Evolutionary conservation across 345 rosid species (phyloP).

Genomic region (Heritiera littoralis): DNA sequence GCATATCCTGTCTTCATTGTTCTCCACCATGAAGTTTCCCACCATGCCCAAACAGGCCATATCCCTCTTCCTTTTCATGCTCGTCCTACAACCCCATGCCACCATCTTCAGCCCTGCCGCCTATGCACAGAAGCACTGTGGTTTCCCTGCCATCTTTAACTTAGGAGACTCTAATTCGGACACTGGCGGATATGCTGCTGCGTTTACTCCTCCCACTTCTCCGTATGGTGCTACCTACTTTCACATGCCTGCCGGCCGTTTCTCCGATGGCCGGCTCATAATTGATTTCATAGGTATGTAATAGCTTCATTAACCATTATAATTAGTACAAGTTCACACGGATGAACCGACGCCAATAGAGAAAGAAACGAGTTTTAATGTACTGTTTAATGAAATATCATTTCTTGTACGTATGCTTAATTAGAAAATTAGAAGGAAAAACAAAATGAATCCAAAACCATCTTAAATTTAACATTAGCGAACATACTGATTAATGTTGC

Average conservation of each 20-base stretch:
- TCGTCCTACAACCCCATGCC: neutral
- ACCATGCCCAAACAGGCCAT: neutral
- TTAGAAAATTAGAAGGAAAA: too few species aligned
- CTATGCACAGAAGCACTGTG: conserved; percentile 1
- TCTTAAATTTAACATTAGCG: too few species aligned
- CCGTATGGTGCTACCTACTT: conserved; percentile 47
- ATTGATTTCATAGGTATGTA: conserved; percentile 53
- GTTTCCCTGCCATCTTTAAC: conserved; percentile 55
- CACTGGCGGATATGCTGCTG: conserved; percentile 50
- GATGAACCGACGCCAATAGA: neutral
- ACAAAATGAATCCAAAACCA: too few species aligned
- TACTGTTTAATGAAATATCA: neutral
- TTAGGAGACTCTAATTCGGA: conserved; percentile 68
- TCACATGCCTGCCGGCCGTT: conserved; percentile 46
- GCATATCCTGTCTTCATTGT: neutral
- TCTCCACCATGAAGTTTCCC: neutral
- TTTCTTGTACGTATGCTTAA: too few species aligned
- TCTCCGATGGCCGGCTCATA: conserved; percentile 51
- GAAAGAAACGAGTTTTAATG: neutral
- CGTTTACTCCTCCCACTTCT: conserved; percentile 29
- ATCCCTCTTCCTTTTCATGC: neutral
- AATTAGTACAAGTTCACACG: neutral
- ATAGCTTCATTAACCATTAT: neutral
- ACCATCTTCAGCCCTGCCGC: neutral
- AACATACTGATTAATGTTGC: neutral